Evolutionary conservation across 768 basidiomycete genomes (phyloP), one percentile per base, ranked within the genome.

Genomic region (Kwoniella sp.): DNA sequence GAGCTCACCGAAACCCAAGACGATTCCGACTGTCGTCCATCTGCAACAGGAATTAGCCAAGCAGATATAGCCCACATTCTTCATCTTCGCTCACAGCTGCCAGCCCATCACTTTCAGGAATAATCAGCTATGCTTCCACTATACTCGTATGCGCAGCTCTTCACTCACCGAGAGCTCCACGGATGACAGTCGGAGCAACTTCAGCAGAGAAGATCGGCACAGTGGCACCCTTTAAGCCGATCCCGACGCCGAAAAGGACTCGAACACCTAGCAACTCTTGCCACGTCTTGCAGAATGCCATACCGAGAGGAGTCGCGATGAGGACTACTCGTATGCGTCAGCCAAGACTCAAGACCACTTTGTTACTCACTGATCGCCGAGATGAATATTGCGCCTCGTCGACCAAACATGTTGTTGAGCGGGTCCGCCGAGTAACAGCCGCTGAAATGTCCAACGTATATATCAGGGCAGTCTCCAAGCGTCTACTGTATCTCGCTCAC

Each of bases 111-210:
- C 33, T 33, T 13, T 13, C 5, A 33, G 33, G 5, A 5, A 33
- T 5, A 6, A 6, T 13, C 33, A 6, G 33, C 13, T 33, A 33
- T 33, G 33, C 13, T 33, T 5, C 33, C 33, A 6, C 5, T 33
- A 33, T 33, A 33, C 33, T n/a, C n/a, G n/a, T n/a, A n/a, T n/a
- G n/a, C n/a, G n/a, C n/a, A n/a, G n/a, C n/a, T n/a, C n/a, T n/a
- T n/a, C 3, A 44, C 40, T 19, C 40, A 44, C 40, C 40, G 8
- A 95, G 85, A 2, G 88, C 92, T 61, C 92, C 93, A 71, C 94
- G 87, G 60, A 96, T 90, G 19, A 81, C 80, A 0, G 92, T 87
- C 0, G 94, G 94, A 0, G 88, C 83, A 70, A 89, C 88, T 79
- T 97, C 90, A 1, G 89, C 87, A 0, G 88, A 85, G 63, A 86